phyloP scores from a whole-genome alignment of 331 rosid genomes.

The Prunus yedoensis region DNA sequence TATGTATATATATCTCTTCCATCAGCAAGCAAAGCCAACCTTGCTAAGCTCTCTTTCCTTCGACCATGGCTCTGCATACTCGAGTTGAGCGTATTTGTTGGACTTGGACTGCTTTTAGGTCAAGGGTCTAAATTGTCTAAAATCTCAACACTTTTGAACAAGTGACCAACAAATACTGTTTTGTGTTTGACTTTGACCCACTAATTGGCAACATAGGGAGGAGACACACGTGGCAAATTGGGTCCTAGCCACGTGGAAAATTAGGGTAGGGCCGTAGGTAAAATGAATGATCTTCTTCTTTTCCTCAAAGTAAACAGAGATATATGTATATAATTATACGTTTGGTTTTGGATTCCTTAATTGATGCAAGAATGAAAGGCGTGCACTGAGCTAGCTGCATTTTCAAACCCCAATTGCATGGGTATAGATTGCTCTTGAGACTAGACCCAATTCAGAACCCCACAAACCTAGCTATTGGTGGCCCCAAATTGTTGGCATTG shows the following conservation, averaged over 20 bases:
- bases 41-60: background rate
- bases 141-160: background rate
- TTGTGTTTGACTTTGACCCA: background rate
- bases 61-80: background rate
- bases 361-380: conserved; percentile 12
- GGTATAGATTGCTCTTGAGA: conserved; percentile 19
- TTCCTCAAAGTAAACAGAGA: background rate
- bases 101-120: conserved; percentile 13
- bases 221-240: conserved; percentile 18
- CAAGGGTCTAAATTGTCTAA: background rate
- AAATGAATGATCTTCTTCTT: conserved; percentile 22
- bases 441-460: background rate
- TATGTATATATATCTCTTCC: background rate
- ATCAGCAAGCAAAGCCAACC: background rate
- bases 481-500: background rate
- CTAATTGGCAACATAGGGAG: background rate
- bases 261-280: background rate
- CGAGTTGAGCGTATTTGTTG: background rate
- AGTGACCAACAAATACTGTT: background rate
- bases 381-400: conserved; percentile 4
- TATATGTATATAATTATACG: background rate
- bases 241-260: conserved; percentile 27
- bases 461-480: background rate
- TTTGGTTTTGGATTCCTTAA: conserved; percentile 17
- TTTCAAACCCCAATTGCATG: conserved; percentile 18